phyloP scores from a whole-genome alignment of 164 flowering plant genomes.

The Chloranthus sessilifolius region DNA sequence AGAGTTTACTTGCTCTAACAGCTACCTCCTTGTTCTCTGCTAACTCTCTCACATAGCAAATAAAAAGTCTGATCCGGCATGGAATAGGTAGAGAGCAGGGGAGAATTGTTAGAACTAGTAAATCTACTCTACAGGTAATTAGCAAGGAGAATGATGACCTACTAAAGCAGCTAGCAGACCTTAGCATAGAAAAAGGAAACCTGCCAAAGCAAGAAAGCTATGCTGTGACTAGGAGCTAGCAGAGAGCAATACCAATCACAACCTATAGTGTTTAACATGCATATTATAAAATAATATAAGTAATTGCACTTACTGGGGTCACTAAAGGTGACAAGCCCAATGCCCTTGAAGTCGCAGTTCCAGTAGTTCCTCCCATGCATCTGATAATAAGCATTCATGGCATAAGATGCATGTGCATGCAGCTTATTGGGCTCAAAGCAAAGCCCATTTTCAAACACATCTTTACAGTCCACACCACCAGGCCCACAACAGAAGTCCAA shows the following conservation, averaged over 20 bases:
- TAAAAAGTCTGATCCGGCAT: too few species aligned
- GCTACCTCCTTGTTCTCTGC: too few species aligned
- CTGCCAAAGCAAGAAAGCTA: too few species aligned
- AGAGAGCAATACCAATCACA: background rate
- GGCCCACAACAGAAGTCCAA: constrained; percentile 63
- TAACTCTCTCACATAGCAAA: too few species aligned
- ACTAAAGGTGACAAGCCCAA: constrained; percentile 57
- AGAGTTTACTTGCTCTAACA: too few species aligned
- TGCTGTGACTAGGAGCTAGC: too few species aligned
- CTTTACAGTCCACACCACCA: constrained; percentile 66
- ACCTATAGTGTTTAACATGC: too few species aligned
- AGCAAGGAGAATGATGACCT: background rate
- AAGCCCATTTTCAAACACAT: constrained; percentile 33
- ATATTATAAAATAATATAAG: background rate
- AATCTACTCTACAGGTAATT: background rate
- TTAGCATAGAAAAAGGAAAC: background rate
- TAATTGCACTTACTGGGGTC: constrained; percentile 52
- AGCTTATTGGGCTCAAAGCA: constrained; percentile 52
- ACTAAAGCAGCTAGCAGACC: background rate
- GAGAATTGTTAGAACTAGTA: too few species aligned
- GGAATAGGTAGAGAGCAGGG: too few species aligned
- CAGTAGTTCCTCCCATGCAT: constrained; percentile 74
- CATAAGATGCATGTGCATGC: constrained; percentile 64
- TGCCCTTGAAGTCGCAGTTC: constrained; percentile 69
- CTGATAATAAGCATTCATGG: constrained; percentile 69